These are phyloP conservation scores for Discostella stelligeroides DNA, from an alignment of 108 stramenopile species.

Conservation along the genomic window DNA sequence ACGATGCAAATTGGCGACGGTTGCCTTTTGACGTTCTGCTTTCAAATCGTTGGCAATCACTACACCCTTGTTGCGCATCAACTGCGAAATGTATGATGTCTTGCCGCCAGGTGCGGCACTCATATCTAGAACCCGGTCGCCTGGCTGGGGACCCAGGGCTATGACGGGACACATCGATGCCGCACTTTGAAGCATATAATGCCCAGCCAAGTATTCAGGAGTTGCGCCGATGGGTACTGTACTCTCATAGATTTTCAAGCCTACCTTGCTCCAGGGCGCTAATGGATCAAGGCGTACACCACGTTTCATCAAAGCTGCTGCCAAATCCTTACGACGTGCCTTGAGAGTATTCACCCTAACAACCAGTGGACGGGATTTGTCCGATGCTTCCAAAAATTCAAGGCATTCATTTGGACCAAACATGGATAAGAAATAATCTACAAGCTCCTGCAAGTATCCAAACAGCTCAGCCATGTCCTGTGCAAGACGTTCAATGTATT, in stretches of 20 bases:
- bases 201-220: slow-evolving; percentile 98
- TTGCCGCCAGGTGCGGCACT: slow-evolving; percentile 98
- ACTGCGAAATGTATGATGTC: slow-evolving; percentile 95
- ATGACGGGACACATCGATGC: slow-evolving; percentile 97
- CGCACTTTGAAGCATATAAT: slow-evolving; percentile 99
- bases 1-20: slow-evolving; percentile 97
- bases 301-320: slow-evolving; percentile 95
- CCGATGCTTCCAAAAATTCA: slow-evolving; percentile 96
- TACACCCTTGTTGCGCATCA: slow-evolving; percentile 97
- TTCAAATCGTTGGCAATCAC: slow-evolving; percentile 97
- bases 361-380: slow-evolving; percentile 93
- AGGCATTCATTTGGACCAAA: slow-evolving; percentile 92
- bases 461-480: slow-evolving; percentile 92
- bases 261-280: slow-evolving; percentile 98
- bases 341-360: slow-evolving; percentile 99
- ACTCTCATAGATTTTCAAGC: slow-evolving; percentile 95
- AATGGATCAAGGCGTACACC: slow-evolving; percentile 97
- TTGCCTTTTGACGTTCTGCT: slow-evolving; percentile 94
- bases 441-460: slow-evolving; percentile 95
- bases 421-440: slow-evolving; percentile 94
- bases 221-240: slow-evolving; percentile 99
- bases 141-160: slow-evolving; percentile 93
- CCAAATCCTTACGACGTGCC: slow-evolving; percentile 95
- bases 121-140: slow-evolving; percentile 97
- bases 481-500: slow-evolving; percentile 91